Percentiles rank a stretch among this genome's conserved stretches.
phyloP scores from a whole-genome alignment of 306 rosid genomes.

The Cucurbita moschata region DNA sequence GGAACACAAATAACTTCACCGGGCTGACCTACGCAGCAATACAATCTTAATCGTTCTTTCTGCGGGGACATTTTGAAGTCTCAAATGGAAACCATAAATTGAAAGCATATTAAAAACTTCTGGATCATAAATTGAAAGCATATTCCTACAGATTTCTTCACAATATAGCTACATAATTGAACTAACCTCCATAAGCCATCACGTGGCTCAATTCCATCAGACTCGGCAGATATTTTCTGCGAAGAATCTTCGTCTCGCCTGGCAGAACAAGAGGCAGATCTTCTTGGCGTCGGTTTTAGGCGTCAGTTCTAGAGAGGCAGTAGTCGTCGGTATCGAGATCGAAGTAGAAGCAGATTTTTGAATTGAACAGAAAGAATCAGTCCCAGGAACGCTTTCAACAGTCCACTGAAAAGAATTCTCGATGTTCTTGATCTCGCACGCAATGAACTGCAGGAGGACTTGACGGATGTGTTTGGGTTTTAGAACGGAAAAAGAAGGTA shows the following conservation, averaged over 20 bases:
- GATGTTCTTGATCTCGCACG: slow-evolving; percentile 46
- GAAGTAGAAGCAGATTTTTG: slow-evolving; percentile 17
- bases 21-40: background rate
- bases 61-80: background rate
- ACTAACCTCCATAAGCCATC: slow-evolving; percentile 72
- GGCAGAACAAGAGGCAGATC: slow-evolving; percentile 61
- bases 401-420: slow-evolving; percentile 34
- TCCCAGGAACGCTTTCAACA: background rate
- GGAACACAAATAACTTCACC: background rate
- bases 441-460: slow-evolving; percentile 8
- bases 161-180: background rate
- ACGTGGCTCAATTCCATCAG: slow-evolving; percentile 63
- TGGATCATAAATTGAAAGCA: background rate
- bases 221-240: slow-evolving; percentile 46
- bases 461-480: too few relatives aligned
- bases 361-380: slow-evolving; percentile 21
- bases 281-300: slow-evolving; percentile 28
- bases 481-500: slow-evolving; percentile 18
- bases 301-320: slow-evolving; percentile 16
- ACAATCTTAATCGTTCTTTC: background rate
- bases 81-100: background rate
- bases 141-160: background rate
- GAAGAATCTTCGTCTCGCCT: slow-evolving; percentile 67
- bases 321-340: slow-evolving; percentile 27
- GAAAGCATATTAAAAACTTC: background rate